Base-by-base conservation (phyloP, 768 basidiomycete species). In the Trametes meyenii region DNA sequence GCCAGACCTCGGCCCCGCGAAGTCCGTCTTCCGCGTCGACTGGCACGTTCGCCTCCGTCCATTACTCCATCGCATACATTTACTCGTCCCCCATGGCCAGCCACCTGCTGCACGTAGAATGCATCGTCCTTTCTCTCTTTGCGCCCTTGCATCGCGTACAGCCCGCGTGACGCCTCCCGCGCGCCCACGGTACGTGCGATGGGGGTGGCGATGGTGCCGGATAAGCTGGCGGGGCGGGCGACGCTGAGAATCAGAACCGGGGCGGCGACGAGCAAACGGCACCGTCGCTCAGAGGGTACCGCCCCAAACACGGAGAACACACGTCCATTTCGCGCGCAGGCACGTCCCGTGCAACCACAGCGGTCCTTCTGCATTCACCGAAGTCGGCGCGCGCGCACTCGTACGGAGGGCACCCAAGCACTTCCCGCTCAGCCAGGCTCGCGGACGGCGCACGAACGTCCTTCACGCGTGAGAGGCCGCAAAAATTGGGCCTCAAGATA, bases 281-380 rank as follows among this genome's bases (percentile, higher is more conserved):
- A 16, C 36, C 36, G 6, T 5, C 10, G 10, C n/a, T 2, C 35
- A 39, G 36, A 39, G 39, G 11, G 14, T n/a, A 12, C n/a, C 2
- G n/a, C 5, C 10, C 51, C 51, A 44, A 44, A 35, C 19, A 23
- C 21, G 44, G 54, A 17, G 26, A 24, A 11, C 12, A 1, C 24
- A n/a, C 53, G 13, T 3, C n/a, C 54, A 21, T 21, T 3, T 38
- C 36, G 42, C 54, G 17, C 19, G 33, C 17, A 7, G 21, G 3
- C 10, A 14, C 29, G 23, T 5, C 54, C 29, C 44, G 29, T 19
- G 40, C 40, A 14, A 54, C 52, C 45, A 24, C 11, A n/a, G 17
- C 13, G 44, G 13, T 56, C 12, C 39, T 49, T 50, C 56, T 58
- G 24, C 46, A 58, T 58, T 58, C 48, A 58, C 46, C 48, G 48